Evolutionary conservation across 371 early-diverging fungal species (phyloP), one percentile per base, ranked within the genome.

Genomic region (Rhizopus microsporus): DNA sequence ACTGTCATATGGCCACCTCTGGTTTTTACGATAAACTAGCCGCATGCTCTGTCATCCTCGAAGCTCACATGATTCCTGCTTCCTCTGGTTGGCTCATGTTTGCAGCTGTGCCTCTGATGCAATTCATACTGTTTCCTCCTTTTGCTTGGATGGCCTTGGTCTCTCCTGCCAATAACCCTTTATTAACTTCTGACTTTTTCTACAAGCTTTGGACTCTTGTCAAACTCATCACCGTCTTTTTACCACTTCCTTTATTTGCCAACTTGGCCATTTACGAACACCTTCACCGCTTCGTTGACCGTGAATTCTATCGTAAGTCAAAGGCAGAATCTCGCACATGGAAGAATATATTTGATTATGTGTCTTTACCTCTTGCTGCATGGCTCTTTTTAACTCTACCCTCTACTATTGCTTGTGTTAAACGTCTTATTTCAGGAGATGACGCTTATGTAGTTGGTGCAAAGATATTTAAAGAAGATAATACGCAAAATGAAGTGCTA

Each of bases 381-480:
- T 80, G 79, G 80, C 47, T 81, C 23, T 83, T 78, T 50, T 71
- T 83, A 71, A 83, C 83, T 17, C 54, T 79, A 15, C 83, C 83
- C 23, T 75, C 80, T 7, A 77, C 81, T 17, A 32, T 81, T 51
- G 79, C 80, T n/a, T 76, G 79, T 46, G 59, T 83, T 17, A 80
- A 77, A 39, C 76, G 81, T n/a, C 58, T 83, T 5, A 49, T 60
- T 5, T 57, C 64, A 29, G 63, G 64, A 29, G 76, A 83, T 23
- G 74, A 80, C 31, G 66, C 73, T 51, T 83, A 83, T 51, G 62
- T 80, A 49, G 83, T 83, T 3, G 66, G 76, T 13, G 78, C 79
- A 42, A 82, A 83, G 65, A 61, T 72, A 17, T 79, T 79, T 53
- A 61, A 67, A 32, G 63, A 62, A 23, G 59, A 62, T 7, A 49